Conservation (phyloP, 2,329 filamentous ascomycete species). For the Septoria linicola region DNA sequence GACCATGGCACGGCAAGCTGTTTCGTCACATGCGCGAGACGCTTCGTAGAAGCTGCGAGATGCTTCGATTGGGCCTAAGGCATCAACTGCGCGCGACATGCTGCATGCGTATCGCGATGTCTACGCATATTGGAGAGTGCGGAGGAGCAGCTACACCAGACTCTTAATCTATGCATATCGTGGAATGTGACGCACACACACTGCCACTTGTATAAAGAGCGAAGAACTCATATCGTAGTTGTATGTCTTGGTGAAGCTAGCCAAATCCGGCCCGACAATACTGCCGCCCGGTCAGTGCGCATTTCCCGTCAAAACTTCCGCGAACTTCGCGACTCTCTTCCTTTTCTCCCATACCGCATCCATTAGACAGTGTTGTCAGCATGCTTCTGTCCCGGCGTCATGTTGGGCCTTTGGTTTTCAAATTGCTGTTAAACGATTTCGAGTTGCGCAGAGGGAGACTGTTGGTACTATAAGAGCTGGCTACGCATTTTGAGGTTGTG, state of each 20-base stretch:
- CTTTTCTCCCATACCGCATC: slow-evolving; percentile 7
- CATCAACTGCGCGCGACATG: not conserved
- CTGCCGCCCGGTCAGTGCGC: not conserved
- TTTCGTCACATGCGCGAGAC: slow-evolving; percentile 10
- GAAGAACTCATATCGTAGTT: not conserved
- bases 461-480: slow-evolving; percentile 33
- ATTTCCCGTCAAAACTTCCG: slow-evolving; percentile 5
- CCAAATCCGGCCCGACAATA: not conserved
- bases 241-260: too few species aligned
- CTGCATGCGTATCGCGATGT: not conserved
- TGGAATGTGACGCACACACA: too few species aligned
- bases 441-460: slow-evolving; percentile 30
- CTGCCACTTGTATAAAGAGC: not conserved
- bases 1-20: not conserved
- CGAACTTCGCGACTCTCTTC: slow-evolving; percentile 1
- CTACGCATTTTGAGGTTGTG: slow-evolving; percentile 29
- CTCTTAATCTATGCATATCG: too few species aligned
- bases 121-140: too few species aligned
- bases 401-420: slow-evolving; percentile 14
- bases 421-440: slow-evolving; percentile 30
- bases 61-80: slow-evolving; percentile 9
- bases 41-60: slow-evolving; percentile 9
- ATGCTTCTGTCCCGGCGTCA: slow-evolving; percentile 13
- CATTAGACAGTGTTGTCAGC: slow-evolving; percentile 16
- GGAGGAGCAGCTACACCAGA: not conserved